Evolutionary conservation across 78 protist species (phyloP).

Genomic region (Dictyostelium intermedium): DNA sequence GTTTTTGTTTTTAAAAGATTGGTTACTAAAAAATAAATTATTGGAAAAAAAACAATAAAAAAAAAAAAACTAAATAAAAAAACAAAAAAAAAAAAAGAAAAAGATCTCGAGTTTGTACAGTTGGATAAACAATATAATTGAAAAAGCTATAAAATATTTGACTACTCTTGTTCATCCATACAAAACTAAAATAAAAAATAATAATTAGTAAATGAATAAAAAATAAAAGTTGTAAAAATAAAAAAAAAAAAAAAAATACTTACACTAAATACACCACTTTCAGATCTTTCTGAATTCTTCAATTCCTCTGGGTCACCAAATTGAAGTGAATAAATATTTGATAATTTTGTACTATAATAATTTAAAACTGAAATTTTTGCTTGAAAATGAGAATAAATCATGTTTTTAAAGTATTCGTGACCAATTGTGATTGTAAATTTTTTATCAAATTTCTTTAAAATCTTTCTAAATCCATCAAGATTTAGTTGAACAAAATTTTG

Average conservation of each 20-base stretch:
- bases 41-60: not conserved
- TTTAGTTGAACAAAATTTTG: slow-evolving; percentile 22
- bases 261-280: slow-evolving; percentile 57
- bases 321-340: slow-evolving; percentile 46
- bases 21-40: not conserved
- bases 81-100: not conserved
- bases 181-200: not conserved
- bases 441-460: slow-evolving; percentile 57
- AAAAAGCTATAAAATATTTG: not conserved
- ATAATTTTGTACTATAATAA: slow-evolving; percentile 10
- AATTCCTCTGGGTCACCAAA: slow-evolving; percentile 51
- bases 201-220: not conserved
- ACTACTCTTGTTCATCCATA: slow-evolving; percentile 16
- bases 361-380: slow-evolving; percentile 25
- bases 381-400: slow-evolving; percentile 31
- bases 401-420: slow-evolving; percentile 44
- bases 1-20: no score
- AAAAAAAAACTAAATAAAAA: not conserved
- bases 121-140: not conserved
- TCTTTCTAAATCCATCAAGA: slow-evolving; percentile 69
- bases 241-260: not conserved
- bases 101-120: not conserved
- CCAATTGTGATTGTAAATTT: slow-evolving; percentile 58
- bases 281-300: slow-evolving; percentile 32
- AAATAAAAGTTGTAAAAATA: not conserved